Conservation (phyloP, 805 yeast species). For the Metschnikowia drakensbergensis region DNA sequence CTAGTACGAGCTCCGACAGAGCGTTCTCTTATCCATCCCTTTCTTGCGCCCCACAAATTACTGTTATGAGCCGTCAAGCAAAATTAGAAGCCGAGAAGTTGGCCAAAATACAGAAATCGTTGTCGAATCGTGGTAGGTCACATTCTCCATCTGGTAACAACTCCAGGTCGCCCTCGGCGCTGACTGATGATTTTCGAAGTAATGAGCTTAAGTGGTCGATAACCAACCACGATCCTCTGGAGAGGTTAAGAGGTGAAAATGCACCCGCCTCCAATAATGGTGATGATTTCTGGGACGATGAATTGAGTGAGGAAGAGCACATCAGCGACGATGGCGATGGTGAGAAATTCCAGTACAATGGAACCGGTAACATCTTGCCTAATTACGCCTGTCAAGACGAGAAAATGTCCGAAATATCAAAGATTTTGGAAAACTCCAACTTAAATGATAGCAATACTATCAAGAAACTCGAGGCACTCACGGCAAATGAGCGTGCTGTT, state of each 20-base stretch:
- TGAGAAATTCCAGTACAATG: slow-evolving; percentile 55
- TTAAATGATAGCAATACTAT: slow-evolving; percentile 45
- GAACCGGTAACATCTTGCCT: slow-evolving; percentile 56
- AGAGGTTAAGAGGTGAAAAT: slow-evolving; percentile 40
- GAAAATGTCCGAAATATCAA: slow-evolving; percentile 36
- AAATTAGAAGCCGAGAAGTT: slow-evolving; percentile 41
- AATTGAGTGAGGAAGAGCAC: slow-evolving; percentile 56
- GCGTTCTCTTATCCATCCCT: neutral
- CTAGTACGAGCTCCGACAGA: neutral
- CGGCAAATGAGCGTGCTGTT: slow-evolving; percentile 57
- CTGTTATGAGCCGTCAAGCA: slow-evolving; percentile 29
- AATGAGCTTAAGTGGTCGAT: slow-evolving; percentile 60
- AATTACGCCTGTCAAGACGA: slow-evolving; percentile 49
- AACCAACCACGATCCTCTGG: slow-evolving; percentile 70
- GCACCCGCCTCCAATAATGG: slow-evolving; percentile 8
- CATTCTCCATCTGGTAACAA: slow-evolving; percentile 31
- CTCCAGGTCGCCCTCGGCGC: slow-evolving; percentile 33
- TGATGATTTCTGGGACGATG: slow-evolving; percentile 22
- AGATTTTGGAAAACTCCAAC: slow-evolving; percentile 37
- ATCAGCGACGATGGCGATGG: slow-evolving; percentile 56
- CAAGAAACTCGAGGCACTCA: slow-evolving; percentile 49
- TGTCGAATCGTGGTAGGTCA: slow-evolving; percentile 36
- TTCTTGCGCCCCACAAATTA: slow-evolving; percentile 18
- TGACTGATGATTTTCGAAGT: slow-evolving; percentile 32
- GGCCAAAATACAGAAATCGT: slow-evolving; percentile 37